These are phyloP conservation scores for Sporopachydermia lactativora DNA, from an alignment of 805 yeast genomes.

Conservation along the genomic window DNA sequence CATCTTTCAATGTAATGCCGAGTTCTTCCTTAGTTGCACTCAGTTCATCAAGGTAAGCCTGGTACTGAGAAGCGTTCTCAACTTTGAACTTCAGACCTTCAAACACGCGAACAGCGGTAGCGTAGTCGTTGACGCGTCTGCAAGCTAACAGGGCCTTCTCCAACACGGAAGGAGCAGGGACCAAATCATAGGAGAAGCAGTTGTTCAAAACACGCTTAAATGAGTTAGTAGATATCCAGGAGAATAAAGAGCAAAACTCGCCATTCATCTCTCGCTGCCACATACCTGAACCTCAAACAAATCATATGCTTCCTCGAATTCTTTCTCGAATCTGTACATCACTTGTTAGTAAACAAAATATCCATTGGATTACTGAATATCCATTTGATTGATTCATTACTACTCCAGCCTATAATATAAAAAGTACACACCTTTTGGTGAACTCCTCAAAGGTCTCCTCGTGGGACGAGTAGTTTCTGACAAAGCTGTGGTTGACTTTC, in stretches of 20 bases:
- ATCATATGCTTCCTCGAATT: slow-evolving; percentile 88
- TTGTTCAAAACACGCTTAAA: slow-evolving; percentile 86
- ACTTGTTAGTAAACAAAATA: slow-evolving; percentile 2
- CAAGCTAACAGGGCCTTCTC: slow-evolving; percentile 95
- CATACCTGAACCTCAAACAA: slow-evolving; percentile 61
- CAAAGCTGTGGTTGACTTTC: slow-evolving; percentile 12
- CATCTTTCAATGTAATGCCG: slow-evolving; percentile 89
- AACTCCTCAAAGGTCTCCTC: slow-evolving; percentile 94
- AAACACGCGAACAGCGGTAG: slow-evolving; percentile 96
- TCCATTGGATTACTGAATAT: no score
- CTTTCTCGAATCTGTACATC: slow-evolving; percentile 67
- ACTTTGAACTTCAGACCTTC: slow-evolving; percentile 96
- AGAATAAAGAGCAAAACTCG: not conserved
- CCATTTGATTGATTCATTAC: no score
- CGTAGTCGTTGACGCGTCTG: slow-evolving; percentile 97
- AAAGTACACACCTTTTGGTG: slow-evolving; percentile 53
- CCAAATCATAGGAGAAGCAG: slow-evolving; percentile 96
- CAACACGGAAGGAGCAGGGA: slow-evolving; percentile 93
- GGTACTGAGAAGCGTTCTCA: slow-evolving; percentile 85
- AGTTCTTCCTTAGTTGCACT: slow-evolving; percentile 83
- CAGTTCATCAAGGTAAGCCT: slow-evolving; percentile 90
- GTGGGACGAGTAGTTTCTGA: slow-evolving; percentile 74
- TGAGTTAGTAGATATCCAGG: slow-evolving; percentile 4
- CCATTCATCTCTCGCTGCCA: slow-evolving; percentile 5
- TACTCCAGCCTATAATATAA: no score